Percentiles rank a stretch among this genome's conserved stretches.
Conservation (phyloP, 352 stramenopile genomes). For the Phytopythium litorale region DNA sequence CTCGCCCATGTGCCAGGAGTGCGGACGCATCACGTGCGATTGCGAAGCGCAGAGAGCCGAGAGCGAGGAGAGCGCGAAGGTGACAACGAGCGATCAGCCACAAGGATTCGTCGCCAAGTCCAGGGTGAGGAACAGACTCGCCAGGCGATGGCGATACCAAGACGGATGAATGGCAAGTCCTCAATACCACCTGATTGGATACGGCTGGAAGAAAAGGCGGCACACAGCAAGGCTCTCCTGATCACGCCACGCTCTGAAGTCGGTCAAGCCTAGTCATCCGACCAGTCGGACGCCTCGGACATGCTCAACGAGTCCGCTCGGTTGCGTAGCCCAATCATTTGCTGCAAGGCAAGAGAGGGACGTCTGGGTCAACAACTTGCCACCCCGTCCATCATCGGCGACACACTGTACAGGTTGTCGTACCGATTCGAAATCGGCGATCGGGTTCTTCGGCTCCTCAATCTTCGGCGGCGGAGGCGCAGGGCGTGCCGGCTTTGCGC, state of each 20-base stretch:
- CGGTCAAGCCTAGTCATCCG: constrained; percentile 49
- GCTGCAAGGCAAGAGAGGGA: constrained; percentile 27
- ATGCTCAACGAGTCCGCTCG: constrained; percentile 74
- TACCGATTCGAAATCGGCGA: constrained; percentile 65
- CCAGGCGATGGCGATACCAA: constrained; percentile 31
- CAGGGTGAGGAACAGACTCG: constrained; percentile 22
- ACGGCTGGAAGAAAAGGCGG: constrained; percentile 1
- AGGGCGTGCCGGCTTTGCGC: constrained; percentile 14
- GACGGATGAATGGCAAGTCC: constrained; percentile 18
- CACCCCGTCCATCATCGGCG: neutral
- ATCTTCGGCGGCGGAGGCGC: constrained; percentile 32
- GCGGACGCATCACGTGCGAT: constrained; percentile 52
- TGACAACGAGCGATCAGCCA: neutral
- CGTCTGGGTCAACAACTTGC: constrained; percentile 1
- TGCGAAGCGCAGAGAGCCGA: constrained; percentile 20
- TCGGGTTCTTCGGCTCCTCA: constrained; percentile 48
- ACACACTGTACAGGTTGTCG: neutral
- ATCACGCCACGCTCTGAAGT: neutral
- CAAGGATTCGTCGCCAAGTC: constrained; percentile 13
- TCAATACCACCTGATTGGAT: neutral
- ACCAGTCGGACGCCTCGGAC: constrained; percentile 86
- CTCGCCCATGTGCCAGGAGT: constrained; percentile 39
- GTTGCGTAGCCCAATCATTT: constrained; percentile 82
- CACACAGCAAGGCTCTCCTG: neutral
- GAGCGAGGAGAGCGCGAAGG: constrained; percentile 4